These are phyloP conservation scores for Tricholoma saponaceum DNA, from an alignment of 768 basidiomycete species.

Conservation along the genomic window DNA sequence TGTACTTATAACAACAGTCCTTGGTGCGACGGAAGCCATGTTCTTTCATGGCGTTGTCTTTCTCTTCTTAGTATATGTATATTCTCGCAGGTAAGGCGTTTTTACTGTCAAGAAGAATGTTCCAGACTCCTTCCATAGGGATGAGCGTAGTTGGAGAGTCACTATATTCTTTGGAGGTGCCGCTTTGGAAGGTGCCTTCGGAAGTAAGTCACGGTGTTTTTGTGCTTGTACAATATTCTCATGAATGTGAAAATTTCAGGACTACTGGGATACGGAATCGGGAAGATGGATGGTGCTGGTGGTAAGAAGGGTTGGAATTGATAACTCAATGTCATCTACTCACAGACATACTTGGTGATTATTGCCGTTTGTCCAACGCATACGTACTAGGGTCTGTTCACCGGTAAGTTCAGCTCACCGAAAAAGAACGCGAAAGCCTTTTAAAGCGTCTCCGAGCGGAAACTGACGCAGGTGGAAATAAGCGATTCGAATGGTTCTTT, in stretches of 20 bases:
- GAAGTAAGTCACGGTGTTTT: slow-evolving; percentile 37
- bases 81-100: slow-evolving; percentile 39
- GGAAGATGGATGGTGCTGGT: slow-evolving; percentile 59
- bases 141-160: slow-evolving; percentile 57
- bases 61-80: slow-evolving; percentile 55
- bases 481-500: slow-evolving; percentile 54
- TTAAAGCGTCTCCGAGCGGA: slow-evolving; percentile 47
- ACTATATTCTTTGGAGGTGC: slow-evolving; percentile 62
- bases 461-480: slow-evolving; percentile 48
- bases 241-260: slow-evolving; percentile 25
- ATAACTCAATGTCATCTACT: slow-evolving; percentile 19
- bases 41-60: slow-evolving; percentile 56
- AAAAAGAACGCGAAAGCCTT: slow-evolving; percentile 45
- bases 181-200: slow-evolving; percentile 61
- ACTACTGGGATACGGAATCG: slow-evolving; percentile 54
- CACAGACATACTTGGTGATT: slow-evolving; percentile 19
- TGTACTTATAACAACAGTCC: slow-evolving; percentile 28
- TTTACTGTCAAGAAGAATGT: background rate
- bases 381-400: background rate
- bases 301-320: slow-evolving; percentile 61
- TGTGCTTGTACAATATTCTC: background rate
- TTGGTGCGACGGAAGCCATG: slow-evolving; percentile 59
- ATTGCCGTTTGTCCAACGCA: slow-evolving; percentile 10
- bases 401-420: slow-evolving; percentile 38
- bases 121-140: slow-evolving; percentile 27